Evolutionary conservation across 495 filamentous ascomycete genomes (phyloP).

Genomic region (Penicilliopsis zonata): DNA sequence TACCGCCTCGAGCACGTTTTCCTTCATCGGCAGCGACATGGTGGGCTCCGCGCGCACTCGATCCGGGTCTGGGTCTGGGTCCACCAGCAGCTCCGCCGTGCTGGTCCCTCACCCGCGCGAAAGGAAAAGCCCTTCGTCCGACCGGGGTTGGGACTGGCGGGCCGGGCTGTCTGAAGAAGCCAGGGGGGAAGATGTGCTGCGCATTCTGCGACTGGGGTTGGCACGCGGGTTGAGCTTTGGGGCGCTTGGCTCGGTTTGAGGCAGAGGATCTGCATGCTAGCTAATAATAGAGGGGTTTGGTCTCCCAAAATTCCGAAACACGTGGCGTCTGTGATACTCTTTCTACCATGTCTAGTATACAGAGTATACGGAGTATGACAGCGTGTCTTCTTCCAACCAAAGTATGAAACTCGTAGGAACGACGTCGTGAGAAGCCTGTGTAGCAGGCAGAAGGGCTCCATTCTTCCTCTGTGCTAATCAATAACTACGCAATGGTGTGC

Average conservation of each 20-base stretch:
- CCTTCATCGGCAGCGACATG: conserved; percentile 62
- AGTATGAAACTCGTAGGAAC: too few species aligned
- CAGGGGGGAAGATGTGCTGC: conserved; percentile 54
- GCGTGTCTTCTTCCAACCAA: too few species aligned
- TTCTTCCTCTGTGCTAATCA: too few species aligned
- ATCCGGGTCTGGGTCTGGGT: conserved; percentile 37
- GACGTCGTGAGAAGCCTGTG: too few species aligned
- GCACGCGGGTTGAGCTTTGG: conserved; percentile 43
- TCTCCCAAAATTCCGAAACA: too few species aligned
- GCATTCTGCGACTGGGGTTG: conserved; percentile 59
- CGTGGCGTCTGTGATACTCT: too few species aligned
- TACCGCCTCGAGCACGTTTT: conserved; percentile 45
- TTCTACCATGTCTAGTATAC: too few species aligned
- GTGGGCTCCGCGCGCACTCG: conserved; percentile 33
- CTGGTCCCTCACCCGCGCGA: conserved; percentile 15
- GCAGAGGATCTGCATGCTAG: too few species aligned
- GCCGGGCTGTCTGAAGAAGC: conserved; percentile 42
- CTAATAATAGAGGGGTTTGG: too few species aligned
- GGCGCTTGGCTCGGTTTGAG: conserved; percentile 18
- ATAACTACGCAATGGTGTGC: too few species aligned
- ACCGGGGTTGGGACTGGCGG: conserved; percentile 82
- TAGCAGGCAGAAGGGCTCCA: too few species aligned
- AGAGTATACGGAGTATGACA: too few species aligned
- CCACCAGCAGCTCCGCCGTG: conserved; percentile 44
- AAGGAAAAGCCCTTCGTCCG: conserved; percentile 21